Conservation (phyloP, 208 protist species). For the Leishmania tropica region DNA sequence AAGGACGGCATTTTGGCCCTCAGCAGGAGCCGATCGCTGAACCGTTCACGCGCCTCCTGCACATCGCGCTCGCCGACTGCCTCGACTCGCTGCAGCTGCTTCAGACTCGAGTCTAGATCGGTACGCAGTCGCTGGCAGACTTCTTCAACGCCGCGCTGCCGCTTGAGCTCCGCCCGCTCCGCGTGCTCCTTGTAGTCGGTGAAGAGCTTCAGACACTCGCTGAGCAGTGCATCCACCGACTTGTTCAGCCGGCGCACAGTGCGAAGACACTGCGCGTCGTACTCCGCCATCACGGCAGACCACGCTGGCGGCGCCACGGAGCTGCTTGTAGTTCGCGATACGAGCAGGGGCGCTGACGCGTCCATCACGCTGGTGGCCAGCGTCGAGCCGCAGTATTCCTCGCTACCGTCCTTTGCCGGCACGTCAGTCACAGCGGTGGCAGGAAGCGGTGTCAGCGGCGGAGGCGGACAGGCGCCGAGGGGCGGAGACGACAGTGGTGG, state of each 20-base stretch:
- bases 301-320: constrained; percentile 6
- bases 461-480: neutral
- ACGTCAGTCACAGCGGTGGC: neutral
- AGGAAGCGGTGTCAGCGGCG: neutral
- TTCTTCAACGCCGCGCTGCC: constrained; percentile 16
- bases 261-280: constrained; percentile 40
- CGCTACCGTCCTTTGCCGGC: neutral
- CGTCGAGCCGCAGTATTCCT: constrained; percentile 3
- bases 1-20: constrained; percentile 7
- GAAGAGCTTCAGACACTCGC: constrained; percentile 27
- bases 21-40: constrained; percentile 21
- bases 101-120: constrained; percentile 24
- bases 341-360: constrained; percentile 7
- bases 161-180: constrained; percentile 12
- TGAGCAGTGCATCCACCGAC: constrained; percentile 26
- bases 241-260: constrained; percentile 37
- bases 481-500: constrained; percentile 4
- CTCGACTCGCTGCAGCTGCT: constrained; percentile 31
- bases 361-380: neutral
- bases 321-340: constrained; percentile 1
- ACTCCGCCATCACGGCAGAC: constrained; percentile 23
- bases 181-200: constrained; percentile 11
- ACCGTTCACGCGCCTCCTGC: constrained; percentile 13
- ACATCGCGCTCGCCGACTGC: constrained; percentile 15
- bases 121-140: constrained; percentile 36